Base-by-base conservation (phyloP, 202 grass and related monocot species). In the Saccharum hybrid region DNA sequence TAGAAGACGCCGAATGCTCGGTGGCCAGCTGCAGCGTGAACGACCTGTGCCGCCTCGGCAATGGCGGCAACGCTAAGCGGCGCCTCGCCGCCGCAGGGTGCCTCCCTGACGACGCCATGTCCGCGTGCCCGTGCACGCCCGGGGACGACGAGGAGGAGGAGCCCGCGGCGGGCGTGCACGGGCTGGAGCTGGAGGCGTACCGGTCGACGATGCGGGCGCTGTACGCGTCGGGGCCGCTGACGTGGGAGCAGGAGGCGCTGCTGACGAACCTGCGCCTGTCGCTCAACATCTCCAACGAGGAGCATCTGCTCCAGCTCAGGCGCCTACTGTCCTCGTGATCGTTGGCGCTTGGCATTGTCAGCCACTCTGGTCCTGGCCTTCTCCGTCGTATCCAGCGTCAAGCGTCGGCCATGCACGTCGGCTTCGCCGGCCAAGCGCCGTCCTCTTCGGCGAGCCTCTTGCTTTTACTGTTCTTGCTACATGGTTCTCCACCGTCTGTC, bases 231-330 rank as follows among this genome's bases (percentile, higher is more conserved):
- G 94, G 94, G 16, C 89, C 92, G 33, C 82, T 97, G 74, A 97
- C 84, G 37, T 97, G 94, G 92, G 94, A 94, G 82, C 94, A 97
- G 68, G 94, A 97, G 82, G 90, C 92, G 52, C 83, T 97, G 76
- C 82, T 97, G 74, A 92, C 94, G 23, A 97, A 97, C 83, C 92
- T 97, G 71, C 92, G 94, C 28, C 76, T 97, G 33, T 97, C 90
- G 6, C 85, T 97, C 52, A 93, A 97, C 86, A 94, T 97, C 43
- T 93, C 94, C 72, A 89, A 85, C 71, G 94, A 97, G 49, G 92
- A 97, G 78, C 94, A 97, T 56, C 83, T 90, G 73, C 81, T 78
- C 10, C 90, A 94, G 77, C 77, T 97, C 65, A 89, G 84, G 86
- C 81, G 72, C 66, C 79, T 97, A 62, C 30, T 92, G 60, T 89